A percentile compares a stretch with the other conserved stretches of the same genome.
Evolutionary conservation across 192 early-diverging fungal genomes (phyloP).

Genomic region (Dissophora globulifera): DNA sequence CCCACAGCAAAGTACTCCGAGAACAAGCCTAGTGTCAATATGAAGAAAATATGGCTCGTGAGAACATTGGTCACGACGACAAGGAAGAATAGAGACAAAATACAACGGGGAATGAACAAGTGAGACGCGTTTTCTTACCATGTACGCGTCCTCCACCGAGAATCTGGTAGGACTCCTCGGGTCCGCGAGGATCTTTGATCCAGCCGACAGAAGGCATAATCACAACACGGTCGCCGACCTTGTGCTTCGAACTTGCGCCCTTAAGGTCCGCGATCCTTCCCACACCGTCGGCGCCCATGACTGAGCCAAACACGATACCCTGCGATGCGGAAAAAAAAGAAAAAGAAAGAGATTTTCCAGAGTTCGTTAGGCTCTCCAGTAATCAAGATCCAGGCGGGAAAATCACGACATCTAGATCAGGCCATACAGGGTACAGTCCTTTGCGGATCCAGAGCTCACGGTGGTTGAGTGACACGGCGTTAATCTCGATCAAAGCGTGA

Average conservation of each 20-base stretch:
- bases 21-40: constrained; percentile 66
- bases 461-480: constrained; percentile 45
- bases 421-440: constrained; percentile 64
- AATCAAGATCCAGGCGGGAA: not conserved
- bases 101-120: not conserved
- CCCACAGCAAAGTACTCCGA: constrained; percentile 63
- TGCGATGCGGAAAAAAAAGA: not conserved
- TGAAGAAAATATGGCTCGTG: too few relatives aligned
- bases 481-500: constrained; percentile 31
- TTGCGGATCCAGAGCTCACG: constrained; percentile 56
- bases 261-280: constrained; percentile 58
- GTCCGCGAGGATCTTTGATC: constrained; percentile 60
- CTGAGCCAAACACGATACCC: constrained; percentile 60
- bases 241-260: constrained; percentile 18
- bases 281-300: constrained; percentile 67
- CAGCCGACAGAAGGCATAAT: constrained; percentile 67
- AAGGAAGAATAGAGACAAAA: constrained; percentile 11
- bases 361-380: not conserved
- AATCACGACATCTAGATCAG: not conserved
- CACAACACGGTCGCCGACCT: constrained; percentile 55
- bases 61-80: not conserved
- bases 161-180: constrained; percentile 62
- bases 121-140: constrained; percentile 4
- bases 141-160: constrained; percentile 44
- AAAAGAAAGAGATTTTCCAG: not conserved